phyloP scores from a whole-genome alignment of 192 early-diverging fungal species.

The Coemansia sp. region DNA sequence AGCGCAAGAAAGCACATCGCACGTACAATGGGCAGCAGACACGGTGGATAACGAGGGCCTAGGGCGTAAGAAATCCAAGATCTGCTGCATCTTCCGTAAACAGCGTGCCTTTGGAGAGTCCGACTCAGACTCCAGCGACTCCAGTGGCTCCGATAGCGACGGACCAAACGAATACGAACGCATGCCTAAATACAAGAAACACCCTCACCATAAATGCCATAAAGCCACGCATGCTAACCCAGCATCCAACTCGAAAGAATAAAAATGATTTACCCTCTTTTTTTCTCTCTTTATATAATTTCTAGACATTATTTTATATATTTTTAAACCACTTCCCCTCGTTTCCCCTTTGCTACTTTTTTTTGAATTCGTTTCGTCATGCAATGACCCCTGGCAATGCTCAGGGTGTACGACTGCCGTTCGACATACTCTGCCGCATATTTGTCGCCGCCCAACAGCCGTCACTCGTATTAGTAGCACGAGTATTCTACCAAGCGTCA shows the following conservation, averaged over 20 bases:
- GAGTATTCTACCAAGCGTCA: constrained; percentile 29
- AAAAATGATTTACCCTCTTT: constrained; percentile 1
- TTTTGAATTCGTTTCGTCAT: neutral
- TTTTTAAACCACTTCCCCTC: no score
- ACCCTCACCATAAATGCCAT: neutral
- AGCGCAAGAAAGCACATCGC: no score
- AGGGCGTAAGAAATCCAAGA: constrained; percentile 48
- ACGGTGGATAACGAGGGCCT: constrained; percentile 52
- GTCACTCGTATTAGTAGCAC: constrained; percentile 35
- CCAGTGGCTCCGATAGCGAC: constrained; percentile 12
- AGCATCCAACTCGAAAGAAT: constrained; percentile 4
- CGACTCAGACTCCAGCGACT: constrained; percentile 33
- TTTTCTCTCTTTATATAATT: neutral
- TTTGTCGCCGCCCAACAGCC: constrained; percentile 51
- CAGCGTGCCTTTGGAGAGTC: constrained; percentile 49
- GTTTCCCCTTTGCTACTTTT: no score
- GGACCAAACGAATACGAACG: constrained; percentile 52
- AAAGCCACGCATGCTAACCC: constrained; percentile 9
- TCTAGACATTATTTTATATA: constrained; percentile 4
- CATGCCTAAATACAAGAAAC: constrained; percentile 8
- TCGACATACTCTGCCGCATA: constrained; percentile 41
- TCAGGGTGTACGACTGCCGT: no score
- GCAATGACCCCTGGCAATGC: constrained; percentile 1
- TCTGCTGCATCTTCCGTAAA: constrained; percentile 52
- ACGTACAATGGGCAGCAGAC: constrained; percentile 43